phyloP scores from a whole-genome alignment of 805 yeast genomes.

The Wickerhamomyces tratensis region DNA sequence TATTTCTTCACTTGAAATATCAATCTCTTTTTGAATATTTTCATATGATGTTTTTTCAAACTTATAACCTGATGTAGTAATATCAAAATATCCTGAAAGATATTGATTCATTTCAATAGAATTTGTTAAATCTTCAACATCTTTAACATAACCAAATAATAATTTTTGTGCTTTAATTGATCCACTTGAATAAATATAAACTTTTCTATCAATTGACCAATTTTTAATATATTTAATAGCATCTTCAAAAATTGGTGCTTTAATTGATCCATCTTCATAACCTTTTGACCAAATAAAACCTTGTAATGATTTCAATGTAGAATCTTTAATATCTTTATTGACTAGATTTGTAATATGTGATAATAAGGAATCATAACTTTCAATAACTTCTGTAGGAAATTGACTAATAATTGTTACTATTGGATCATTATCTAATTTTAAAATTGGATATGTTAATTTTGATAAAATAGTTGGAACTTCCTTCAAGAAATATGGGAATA shows the following conservation, averaged over 20 bases:
- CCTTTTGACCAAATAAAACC: conserved; percentile 81
- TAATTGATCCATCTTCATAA: conserved; percentile 63
- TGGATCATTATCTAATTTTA: conserved; percentile 12
- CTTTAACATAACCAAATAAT: conserved; percentile 54
- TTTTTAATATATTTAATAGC: conserved; percentile 47
- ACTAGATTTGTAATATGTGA: conserved; percentile 51
- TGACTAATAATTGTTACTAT: conserved; percentile 8
- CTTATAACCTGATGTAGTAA: conserved; percentile 75
- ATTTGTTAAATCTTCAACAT: conserved; percentile 17
- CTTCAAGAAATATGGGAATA: conserved; percentile 66
- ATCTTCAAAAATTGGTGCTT: conserved; percentile 71
- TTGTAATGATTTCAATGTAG: conserved; percentile 67
- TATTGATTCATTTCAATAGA: conserved; percentile 41
- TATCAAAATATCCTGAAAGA: conserved; percentile 71
- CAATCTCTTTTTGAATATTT: conserved; percentile 38
- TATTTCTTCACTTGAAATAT: conserved; percentile 23
- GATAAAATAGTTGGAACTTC: conserved; percentile 34
- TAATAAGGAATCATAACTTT: conserved; percentile 23
- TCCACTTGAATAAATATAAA: conserved; percentile 84
- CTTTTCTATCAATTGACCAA: conserved; percentile 26
- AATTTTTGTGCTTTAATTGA: conserved; percentile 80
- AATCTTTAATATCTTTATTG: conserved; percentile 61
- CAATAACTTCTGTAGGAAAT: conserved; percentile 12
- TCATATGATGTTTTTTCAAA: conserved; percentile 45
- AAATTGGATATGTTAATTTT: conserved; percentile 17